Percentiles rank a stretch among this genome's conserved stretches.
Evolutionary conservation across 305 asterid genomes (phyloP).

Genomic region (Coffea humblotiana): DNA sequence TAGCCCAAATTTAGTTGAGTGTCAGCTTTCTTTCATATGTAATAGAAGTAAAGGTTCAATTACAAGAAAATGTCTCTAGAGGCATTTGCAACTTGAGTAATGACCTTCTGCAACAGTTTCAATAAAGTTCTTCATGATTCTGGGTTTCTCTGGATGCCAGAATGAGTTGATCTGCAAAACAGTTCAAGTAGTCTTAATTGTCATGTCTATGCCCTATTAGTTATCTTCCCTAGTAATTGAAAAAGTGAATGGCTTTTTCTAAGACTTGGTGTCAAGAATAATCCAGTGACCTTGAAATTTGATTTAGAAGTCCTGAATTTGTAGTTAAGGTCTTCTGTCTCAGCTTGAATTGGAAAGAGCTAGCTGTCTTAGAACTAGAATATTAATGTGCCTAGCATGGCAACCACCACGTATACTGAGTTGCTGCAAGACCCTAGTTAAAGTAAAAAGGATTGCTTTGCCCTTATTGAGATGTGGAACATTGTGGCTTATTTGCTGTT

Average conservation of each 20-base stretch:
- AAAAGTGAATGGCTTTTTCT: background rate
- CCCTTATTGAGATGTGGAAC: background rate
- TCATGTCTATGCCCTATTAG: background rate
- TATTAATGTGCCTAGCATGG: background rate
- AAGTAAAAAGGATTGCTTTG: background rate
- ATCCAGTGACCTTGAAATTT: background rate
- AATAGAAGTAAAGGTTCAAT: background rate
- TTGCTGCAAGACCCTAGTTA: background rate
- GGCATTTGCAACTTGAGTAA: background rate
- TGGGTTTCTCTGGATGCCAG: background rate
- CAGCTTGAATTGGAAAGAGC: background rate
- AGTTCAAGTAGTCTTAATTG: background rate
- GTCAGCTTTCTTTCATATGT: background rate
- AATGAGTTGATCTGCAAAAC: background rate
- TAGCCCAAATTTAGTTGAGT: background rate
- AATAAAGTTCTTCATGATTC: background rate
- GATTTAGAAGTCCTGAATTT: background rate
- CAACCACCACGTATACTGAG: background rate
- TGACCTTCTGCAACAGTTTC: background rate
- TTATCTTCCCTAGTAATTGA: background rate
- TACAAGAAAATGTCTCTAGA: background rate
- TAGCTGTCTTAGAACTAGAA: background rate
- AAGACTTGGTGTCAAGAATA: background rate
- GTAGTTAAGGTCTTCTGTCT: background rate
- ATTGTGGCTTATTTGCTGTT: background rate